Evolutionary conservation across 306 rosid genomes (phyloP).

Genomic region (Ormosia semicastrata): DNA sequence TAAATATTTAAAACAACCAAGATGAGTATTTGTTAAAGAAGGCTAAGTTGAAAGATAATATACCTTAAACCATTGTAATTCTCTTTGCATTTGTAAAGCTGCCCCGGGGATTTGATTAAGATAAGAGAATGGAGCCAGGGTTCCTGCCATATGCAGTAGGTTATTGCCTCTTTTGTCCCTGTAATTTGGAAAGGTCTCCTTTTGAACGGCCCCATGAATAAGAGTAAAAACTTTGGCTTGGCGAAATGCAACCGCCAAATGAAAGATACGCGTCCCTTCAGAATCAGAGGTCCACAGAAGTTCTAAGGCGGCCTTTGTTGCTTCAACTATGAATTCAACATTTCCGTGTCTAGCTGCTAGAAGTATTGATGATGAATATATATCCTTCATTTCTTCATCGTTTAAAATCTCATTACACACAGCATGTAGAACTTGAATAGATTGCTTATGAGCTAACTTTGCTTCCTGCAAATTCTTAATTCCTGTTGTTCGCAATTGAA

Average conservation of each 20-base stretch:
- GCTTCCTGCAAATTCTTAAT: background rate
- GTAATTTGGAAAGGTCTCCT: background rate
- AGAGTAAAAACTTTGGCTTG: background rate
- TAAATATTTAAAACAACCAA: too few species aligned
- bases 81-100: constrained; percentile 5
- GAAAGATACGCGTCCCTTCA: background rate
- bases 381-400: background rate
- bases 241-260: background rate
- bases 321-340: background rate
- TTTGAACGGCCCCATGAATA: background rate
- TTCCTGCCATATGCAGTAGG: background rate
- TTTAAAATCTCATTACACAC: background rate
- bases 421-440: too few species aligned
- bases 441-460: background rate
- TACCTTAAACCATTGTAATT: background rate
- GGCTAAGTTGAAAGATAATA: background rate
- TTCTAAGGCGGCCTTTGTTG: background rate
- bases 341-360: background rate
- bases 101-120: background rate
- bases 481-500: background rate
- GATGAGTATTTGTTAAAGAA: too few species aligned
- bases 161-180: background rate
- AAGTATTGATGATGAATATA: background rate
- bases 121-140: background rate
- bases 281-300: background rate